Evolutionary conservation across 345 rosid species (phyloP), one percentile per base, ranked within the genome.

Genomic region (Linum lewisii): DNA sequence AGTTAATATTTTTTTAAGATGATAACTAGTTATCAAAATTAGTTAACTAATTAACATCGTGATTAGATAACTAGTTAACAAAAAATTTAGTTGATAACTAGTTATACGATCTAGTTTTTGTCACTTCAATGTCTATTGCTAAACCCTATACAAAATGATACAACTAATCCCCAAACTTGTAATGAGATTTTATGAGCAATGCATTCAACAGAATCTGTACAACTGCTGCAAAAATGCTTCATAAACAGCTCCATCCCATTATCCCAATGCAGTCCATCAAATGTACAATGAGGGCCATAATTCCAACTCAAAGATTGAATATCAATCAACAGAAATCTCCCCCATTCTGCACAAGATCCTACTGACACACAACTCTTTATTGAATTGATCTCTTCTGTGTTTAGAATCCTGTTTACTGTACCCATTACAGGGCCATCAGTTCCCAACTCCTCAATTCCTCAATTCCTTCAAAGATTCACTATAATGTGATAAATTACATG

Each of bases 241-340:
- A 74, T 87, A 89, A 50, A 93, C 80, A 64, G 69, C 84, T 57
- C 55, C 76, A n/a, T n/a, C n/a, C n/a, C n/a, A n/a, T n/a, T n/a
- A 74, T 90, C 94, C 54, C 89, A 93, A 72, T 93, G 97, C 97
- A 93, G 89, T 19, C 96, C 99, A 29, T 93, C 99, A 32, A 62
- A 63, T 5, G 95, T 84, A 76, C 99, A 93, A 34, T 70, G 77
- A 23, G 80, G 79, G 26, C 97, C 97, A 73, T 95, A 93, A 36
- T 89, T 84, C 92, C 84, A 84, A 21, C 83, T 89, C 66, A 89
- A 76, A 10, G 90, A 85, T 67, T 85, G 87, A 19, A 89, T 75
- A 69, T 93, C 95, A 55, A 93, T 75, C 73, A 82, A 69, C 18
- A 84, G 37, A 62, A 87, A 71, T 15, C 24, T 95, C 99, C 0